These are phyloP conservation scores for Botrytis pseudocinerea DNA, from an alignment of 2,329 filamentous ascomycete genomes.

Conservation along the genomic window DNA sequence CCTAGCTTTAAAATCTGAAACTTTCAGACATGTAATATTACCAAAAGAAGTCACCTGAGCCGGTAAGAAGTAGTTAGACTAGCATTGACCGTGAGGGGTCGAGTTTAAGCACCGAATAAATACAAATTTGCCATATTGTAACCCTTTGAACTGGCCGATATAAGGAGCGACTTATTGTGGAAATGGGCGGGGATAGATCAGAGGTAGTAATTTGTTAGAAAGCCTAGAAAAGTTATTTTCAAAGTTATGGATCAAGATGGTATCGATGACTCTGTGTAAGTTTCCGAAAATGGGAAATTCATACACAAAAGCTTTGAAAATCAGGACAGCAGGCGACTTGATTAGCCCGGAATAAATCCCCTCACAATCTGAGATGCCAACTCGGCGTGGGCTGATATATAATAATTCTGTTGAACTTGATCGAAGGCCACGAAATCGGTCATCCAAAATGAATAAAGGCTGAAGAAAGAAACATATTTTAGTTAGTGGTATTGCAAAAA, in stretches of 20 bases:
- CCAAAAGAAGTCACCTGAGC: background rate
- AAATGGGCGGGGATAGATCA: background rate
- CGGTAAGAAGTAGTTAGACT: background rate
- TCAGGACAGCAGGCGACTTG: no score
- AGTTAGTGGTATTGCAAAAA: no score
- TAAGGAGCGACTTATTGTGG: background rate
- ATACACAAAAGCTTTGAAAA: background rate
- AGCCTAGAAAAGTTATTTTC: background rate
- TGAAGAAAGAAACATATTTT: no score
- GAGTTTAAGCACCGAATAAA: background rate
- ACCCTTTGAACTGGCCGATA: no score
- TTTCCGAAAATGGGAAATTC: background rate
- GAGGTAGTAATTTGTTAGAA: background rate
- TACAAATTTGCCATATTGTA: no score
- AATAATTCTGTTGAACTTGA: no score
- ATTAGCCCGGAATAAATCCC: no score
- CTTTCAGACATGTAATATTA: background rate
- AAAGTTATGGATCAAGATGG: background rate
- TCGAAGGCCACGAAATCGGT: no score
- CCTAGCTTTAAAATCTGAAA: no score
- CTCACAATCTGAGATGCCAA: no score
- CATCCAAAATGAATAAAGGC: no score
- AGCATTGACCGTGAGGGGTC: fast-evolving
- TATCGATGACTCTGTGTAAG: background rate
- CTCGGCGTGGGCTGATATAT: no score